Base-by-base conservation (phyloP, 2,329 filamentous ascomycete genomes). In the Colletotrichum chrysophilum region DNA sequence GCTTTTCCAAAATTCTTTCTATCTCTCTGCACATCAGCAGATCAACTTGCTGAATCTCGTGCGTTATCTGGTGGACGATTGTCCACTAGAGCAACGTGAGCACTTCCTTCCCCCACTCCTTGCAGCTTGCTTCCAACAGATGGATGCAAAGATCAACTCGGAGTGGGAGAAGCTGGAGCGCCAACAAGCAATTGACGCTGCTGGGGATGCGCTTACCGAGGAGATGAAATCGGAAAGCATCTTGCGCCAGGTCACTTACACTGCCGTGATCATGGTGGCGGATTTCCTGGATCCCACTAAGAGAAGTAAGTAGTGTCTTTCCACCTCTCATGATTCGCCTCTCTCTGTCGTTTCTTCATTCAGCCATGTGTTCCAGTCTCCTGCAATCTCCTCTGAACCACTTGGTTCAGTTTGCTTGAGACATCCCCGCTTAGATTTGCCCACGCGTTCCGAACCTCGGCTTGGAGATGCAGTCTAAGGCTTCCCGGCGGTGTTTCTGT, bases 221-320 rank as follows among this genome's bases (percentile, higher is more conserved):
- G 97, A 99, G 86, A 99, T 99, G 97, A 98, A 98, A 85, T 93
- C 95, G 8, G 97, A 99, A 84, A 98, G 96, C 81, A 97, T 99
- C 34, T 87, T 99, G 61, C 92, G 97, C 24, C 96, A 98, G 83
- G 90, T 98, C 66, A 98, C 96, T 0, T 97, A 97, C 84, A 95
- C 95, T 5, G 95, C 96, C 2, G 95, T 98, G 34, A 93, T 97
- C 79, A 95, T 98, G 90, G 94, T 98, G 77, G 95, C 95, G 9
- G 94, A 95, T 79, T 93, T 98, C 79, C 88, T 99, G 26, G 96
- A 98, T 82, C 94, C 96, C 16, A 89, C 89, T 65, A 87, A 91
- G 86, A 89, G 85, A 83, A 93, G 92, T 93, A 88, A 86, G 89
- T 84, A 21, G 10, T 34, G 12, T 21, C 18, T 12, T 30, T 4